phyloP scores from a whole-genome alignment of 345 rosid species.

The Brassica carinata region DNA sequence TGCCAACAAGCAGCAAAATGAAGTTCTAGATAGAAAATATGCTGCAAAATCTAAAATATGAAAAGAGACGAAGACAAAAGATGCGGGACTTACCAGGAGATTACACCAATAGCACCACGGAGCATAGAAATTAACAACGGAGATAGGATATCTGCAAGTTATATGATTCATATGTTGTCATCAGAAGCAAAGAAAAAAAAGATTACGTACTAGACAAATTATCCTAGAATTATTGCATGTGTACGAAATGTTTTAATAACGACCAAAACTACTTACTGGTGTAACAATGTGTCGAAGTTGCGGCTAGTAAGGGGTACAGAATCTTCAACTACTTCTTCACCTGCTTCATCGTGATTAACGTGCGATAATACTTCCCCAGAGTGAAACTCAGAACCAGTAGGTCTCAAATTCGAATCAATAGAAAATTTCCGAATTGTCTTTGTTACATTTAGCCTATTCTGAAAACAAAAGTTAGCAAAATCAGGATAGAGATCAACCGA shows the following conservation, averaged over 20 bases:
- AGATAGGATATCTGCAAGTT: slow-evolving; percentile 74
- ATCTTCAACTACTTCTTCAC: slow-evolving; percentile 69
- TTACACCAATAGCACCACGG: slow-evolving; percentile 99
- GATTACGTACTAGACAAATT: slow-evolving; percentile 4
- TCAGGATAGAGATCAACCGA: slow-evolving; percentile 20
- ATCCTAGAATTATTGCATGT: slow-evolving; percentile 11
- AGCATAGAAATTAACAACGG: slow-evolving; percentile 91
- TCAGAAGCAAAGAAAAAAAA: slow-evolving; percentile 21
- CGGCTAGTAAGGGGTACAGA: slow-evolving; percentile 54
- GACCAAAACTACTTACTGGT: slow-evolving; percentile 61
- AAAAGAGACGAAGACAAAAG: slow-evolving; percentile 9
- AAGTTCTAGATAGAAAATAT: slow-evolving; percentile 13
- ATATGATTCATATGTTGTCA: slow-evolving; percentile 21
- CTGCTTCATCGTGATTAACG: slow-evolving; percentile 80
- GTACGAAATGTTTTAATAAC: neutral
- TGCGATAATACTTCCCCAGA: slow-evolving; percentile 57
- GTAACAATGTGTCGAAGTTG: slow-evolving; percentile 71
- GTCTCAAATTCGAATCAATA: slow-evolving; percentile 73
- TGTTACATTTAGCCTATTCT: slow-evolving; percentile 97
- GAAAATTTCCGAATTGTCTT: slow-evolving; percentile 92
- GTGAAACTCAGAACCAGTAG: slow-evolving; percentile 86
- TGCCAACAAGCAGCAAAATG: slow-evolving; percentile 13
- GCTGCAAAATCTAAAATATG: slow-evolving; percentile 10
- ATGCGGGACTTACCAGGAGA: slow-evolving; percentile 70
- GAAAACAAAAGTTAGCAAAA: slow-evolving; percentile 47